phyloP scores from a whole-genome alignment of 1,139 yeast genomes.

The Suhomyces coccinellae region DNA sequence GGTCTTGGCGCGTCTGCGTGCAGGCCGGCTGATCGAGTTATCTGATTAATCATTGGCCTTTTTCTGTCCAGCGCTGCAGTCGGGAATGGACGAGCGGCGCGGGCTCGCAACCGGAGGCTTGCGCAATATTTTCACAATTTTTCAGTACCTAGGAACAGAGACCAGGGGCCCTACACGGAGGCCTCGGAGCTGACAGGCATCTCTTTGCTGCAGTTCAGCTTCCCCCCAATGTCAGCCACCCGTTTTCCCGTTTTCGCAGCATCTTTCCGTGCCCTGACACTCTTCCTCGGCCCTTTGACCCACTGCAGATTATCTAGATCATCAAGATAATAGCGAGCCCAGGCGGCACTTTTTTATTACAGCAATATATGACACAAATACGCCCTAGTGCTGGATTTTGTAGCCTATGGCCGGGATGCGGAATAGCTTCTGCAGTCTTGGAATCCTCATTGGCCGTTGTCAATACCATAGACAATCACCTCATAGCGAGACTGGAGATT shows the following conservation, averaged over 20 bases:
- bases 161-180: too few relatives aligned
- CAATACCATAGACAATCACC: too few relatives aligned
- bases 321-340: constrained; percentile 10
- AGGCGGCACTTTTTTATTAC: not conserved
- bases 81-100: not conserved
- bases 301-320: constrained; percentile 10
- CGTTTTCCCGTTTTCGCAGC: too few relatives aligned
- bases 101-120: not conserved
- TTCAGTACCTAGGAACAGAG: too few relatives aligned
- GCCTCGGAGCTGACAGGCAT: too few relatives aligned
- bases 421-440: not conserved
- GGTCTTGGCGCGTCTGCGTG: not conserved
- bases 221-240: too few relatives aligned
- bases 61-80: not conserved
- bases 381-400: not conserved
- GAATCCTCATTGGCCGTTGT: not conserved
- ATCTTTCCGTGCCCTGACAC: too few relatives aligned
- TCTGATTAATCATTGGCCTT: constrained; percentile 15
- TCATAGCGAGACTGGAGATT: too few relatives aligned
- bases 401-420: not conserved
- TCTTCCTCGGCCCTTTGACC: not conserved
- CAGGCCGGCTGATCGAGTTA: constrained; percentile 7
- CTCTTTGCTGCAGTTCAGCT: too few relatives aligned
- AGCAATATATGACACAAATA: not conserved
- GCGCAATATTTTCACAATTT: too few relatives aligned